Base-by-base conservation (phyloP, 148 eudicot genomes). In the Spergularia marina region DNA sequence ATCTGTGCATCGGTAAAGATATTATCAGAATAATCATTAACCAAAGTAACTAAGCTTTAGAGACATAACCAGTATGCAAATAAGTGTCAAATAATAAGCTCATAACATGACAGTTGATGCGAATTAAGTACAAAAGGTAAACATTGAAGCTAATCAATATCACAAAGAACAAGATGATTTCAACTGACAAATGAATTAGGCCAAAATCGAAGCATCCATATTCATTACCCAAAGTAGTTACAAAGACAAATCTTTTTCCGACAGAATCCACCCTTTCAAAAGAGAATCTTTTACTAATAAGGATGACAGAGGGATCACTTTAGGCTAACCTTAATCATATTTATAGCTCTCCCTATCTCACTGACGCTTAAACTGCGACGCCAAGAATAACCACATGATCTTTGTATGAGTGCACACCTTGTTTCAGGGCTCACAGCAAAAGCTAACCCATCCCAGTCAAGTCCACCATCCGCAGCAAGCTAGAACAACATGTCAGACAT, bases 381-480 rank as follows among this genome's bases (percentile, higher is more conserved):
- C 98, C 98, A 94, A 71, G 98, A 94, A 84, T 94, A 94, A 65
- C 98, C 98, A 77, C 98, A 94, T 15, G 98, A 94, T 81, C 98
- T 85, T 82, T 94, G 98, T 82, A 94, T 91, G 76, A 94, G 94
- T 58, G 98, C 97, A 86, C 98, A 94, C 82, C 87, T 88, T 73
- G 98, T 94, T 68, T 85, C 81, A 81, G 91, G 83, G 78, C 82
- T 86, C 71, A 94, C 61, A 83, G 95, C 89, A 82, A 71, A 80
- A 70, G 78, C 74, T 70, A 94, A 86, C 53, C 85, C 88, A 70
- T 77, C 82, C 97, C 97, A 94, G 80, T 94, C 90, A 79, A 94
- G 91, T 44, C 95, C 90, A 52, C 97, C 98, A 84, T 91, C 97
- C 65, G 84, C 87, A 61, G 93, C 82, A 58, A 94, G 97, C 97